A percentile compares a stretch with the other conserved stretches of the same genome.
Conservation (phyloP, 805 yeast genomes). For the Starmerella potacharoeniae region DNA sequence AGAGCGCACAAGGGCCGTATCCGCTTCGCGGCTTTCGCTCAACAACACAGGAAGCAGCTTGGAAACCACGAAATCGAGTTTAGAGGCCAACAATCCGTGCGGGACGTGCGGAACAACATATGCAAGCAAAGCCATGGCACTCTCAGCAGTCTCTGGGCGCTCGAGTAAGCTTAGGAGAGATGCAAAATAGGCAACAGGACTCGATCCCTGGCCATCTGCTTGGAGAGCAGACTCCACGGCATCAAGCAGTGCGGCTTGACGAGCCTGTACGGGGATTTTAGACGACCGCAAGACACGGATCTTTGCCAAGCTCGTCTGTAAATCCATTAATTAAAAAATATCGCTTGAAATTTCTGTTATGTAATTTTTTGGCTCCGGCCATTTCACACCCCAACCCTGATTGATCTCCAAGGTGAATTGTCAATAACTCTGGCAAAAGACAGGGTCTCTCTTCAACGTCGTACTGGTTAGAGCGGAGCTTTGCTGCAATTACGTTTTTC, state of each 20-base stretch:
- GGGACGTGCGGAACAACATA: constrained; percentile 66
- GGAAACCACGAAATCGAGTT: constrained; percentile 65
- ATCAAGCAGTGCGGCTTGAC: constrained; percentile 61
- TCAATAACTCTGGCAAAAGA: too few species aligned
- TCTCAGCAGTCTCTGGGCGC: constrained; percentile 62
- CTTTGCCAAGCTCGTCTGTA: constrained; percentile 16
- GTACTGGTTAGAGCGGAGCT: too few species aligned
- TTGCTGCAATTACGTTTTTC: too few species aligned
- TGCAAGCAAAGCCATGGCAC: constrained; percentile 73
- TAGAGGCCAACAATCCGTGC: constrained; percentile 52
- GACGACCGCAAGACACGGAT: constrained; percentile 15
- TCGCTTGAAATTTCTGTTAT: constrained; percentile 1
- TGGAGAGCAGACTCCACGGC: constrained; percentile 84
- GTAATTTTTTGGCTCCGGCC: constrained; percentile 7
- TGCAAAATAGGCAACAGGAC: constrained; percentile 58
- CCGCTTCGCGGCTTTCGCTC: constrained; percentile 47
- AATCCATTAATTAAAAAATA: constrained; percentile 9
- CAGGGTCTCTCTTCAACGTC: too few species aligned
- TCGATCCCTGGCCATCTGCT: constrained; percentile 52
- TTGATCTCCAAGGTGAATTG: too few species aligned
- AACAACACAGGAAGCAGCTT: constrained; percentile 74
- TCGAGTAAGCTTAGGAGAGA: constrained; percentile 74
- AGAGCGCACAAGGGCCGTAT: constrained; percentile 72
- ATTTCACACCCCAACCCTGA: not conserved
- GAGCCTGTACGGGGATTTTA: constrained; percentile 20